Base-by-base conservation (phyloP, 768 basidiomycete genomes). In the Aureoboletus auriporus region DNA sequence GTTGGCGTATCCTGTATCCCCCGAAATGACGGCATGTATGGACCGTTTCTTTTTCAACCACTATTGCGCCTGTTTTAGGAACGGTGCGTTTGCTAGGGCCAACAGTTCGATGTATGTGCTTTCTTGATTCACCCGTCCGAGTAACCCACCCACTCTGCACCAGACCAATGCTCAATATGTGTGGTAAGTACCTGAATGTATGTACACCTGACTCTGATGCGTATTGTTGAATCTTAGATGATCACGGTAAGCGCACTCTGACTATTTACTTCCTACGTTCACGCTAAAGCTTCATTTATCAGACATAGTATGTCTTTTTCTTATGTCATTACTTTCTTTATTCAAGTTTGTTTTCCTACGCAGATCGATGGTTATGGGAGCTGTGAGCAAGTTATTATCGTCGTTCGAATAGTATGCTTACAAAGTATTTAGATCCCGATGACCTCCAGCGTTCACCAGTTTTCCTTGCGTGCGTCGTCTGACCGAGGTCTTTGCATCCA, bases 11-110 rank as follows among this genome's bases (percentile, higher is more conserved):
- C 75, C 73, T 1, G 63, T 96, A 8, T 85, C 85, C 0, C 75
- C 80, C 1, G 89, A 90, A 56, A 88, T 97, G 55, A 68, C 69
- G 41, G 58, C 72, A 5, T 85, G 89, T 7, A 82, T 97, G 37
- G 93, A 96, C 62, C 76, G 93, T 35, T 93, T 87, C 62, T 84
- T 84, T 64, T 95, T 94, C 73, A 89, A 84, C 51, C 93, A 94
- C 58, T 96, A 96, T 67, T 95, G 93, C 59, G 78, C 85, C 42
- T 67, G 74, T 39, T 97, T 95, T 70, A 79, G 93, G 50, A 82
- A 81, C 44, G 92, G 93, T 6, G 93, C 91, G 0, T 97, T 95
- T 66, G 89, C 90, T 1, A 74, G 89, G 45, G 92, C 93, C 8
- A 96, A 95, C 63, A 83, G 88, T 55, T 82, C 88, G 13, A 94